Percentiles rank a stretch among this genome's conserved stretches.
These are phyloP conservation scores for Helminthosporium solani DNA, from an alignment of 2,329 filamentous ascomycete species.

Conservation along the genomic window DNA sequence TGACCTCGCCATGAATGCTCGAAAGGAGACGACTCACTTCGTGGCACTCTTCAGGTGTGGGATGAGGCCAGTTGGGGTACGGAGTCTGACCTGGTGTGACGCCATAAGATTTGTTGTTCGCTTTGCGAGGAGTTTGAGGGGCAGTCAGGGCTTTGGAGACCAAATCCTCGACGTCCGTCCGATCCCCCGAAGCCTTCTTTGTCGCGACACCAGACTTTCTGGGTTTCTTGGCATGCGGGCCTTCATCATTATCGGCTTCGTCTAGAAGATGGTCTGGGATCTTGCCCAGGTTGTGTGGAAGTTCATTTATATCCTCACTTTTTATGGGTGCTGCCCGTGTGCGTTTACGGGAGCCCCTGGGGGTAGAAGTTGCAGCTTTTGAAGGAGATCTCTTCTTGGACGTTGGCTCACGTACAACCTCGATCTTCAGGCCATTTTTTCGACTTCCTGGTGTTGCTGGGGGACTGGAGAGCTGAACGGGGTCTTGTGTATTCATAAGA, in stretches of 20 bases:
- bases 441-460: slow-evolving; percentile 42
- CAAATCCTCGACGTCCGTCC: slow-evolving; percentile 23
- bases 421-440: slow-evolving; percentile 31
- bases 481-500: slow-evolving; percentile 25
- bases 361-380: slow-evolving; percentile 7
- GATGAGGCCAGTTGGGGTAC: slow-evolving; percentile 66
- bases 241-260: slow-evolving; percentile 9
- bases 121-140: slow-evolving; percentile 34
- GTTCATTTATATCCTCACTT: slow-evolving; percentile 48
- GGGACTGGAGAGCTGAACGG: slow-evolving; percentile 47
- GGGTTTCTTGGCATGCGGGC: slow-evolving; percentile 17
- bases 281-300: slow-evolving; percentile 59
- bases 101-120: slow-evolving; percentile 47
- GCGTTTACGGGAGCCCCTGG: slow-evolving; percentile 41
- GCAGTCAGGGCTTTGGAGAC: slow-evolving; percentile 27
- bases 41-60: slow-evolving; percentile 68
- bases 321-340: slow-evolving; percentile 37
- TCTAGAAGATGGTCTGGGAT: slow-evolving; percentile 15
- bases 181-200: slow-evolving; percentile 11
- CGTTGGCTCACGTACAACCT: slow-evolving; percentile 5
- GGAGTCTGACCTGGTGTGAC: slow-evolving; percentile 57
- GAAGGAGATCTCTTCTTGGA: slow-evolving; percentile 2
- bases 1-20: slow-evolving; percentile 64
- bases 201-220: slow-evolving; percentile 10
- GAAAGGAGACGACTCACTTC: slow-evolving; percentile 67